These are phyloP conservation scores for Diddensiella caesifluorescens DNA, from an alignment of 805 yeast species.

Conservation along the genomic window DNA sequence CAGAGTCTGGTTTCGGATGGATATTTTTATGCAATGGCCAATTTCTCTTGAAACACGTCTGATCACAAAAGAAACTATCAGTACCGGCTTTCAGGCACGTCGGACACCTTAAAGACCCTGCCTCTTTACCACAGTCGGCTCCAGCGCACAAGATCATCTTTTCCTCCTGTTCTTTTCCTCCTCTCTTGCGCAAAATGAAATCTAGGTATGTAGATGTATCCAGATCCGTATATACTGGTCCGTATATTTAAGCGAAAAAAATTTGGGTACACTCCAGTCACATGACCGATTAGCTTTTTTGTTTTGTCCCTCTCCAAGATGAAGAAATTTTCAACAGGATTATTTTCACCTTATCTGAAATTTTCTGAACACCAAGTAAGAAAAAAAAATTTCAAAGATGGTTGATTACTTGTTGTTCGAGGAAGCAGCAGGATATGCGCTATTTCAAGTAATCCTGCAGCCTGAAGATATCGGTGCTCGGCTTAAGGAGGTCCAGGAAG, in stretches of 20 bases:
- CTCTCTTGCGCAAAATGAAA: too few relatives aligned
- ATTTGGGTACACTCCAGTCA: too few relatives aligned
- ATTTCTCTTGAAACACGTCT: slow-evolving; percentile 69
- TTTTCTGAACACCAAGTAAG: neutral
- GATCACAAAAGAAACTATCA: slow-evolving; percentile 69
- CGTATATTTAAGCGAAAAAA: too few relatives aligned
- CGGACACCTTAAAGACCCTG: slow-evolving; percentile 84
- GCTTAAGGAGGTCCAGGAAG: slow-evolving; percentile 89
- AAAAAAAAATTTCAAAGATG: slow-evolving; percentile 11
- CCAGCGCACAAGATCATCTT: slow-evolving; percentile 51
- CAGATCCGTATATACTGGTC: neutral
- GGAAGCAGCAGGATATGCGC: slow-evolving; percentile 97
- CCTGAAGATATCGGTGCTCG: slow-evolving; percentile 92
- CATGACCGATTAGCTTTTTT: too few relatives aligned
- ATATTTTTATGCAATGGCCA: slow-evolving; percentile 58
- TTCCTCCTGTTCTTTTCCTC: neutral
- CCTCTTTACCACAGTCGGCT: slow-evolving; percentile 78
- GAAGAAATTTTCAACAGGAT: neutral
- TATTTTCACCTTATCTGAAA: slow-evolving; percentile 6
- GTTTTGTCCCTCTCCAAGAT: neutral
- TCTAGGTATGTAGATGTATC: too few relatives aligned
- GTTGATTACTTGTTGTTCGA: slow-evolving; percentile 93
- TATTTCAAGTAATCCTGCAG: slow-evolving; percentile 88
- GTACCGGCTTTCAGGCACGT: slow-evolving; percentile 73
- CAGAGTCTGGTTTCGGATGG: slow-evolving; percentile 53